Percentiles rank a stretch among this genome's conserved stretches.
Conservation (phyloP, 2,329 filamentous ascomycete genomes). For the Ascocoryne sarcoides region DNA sequence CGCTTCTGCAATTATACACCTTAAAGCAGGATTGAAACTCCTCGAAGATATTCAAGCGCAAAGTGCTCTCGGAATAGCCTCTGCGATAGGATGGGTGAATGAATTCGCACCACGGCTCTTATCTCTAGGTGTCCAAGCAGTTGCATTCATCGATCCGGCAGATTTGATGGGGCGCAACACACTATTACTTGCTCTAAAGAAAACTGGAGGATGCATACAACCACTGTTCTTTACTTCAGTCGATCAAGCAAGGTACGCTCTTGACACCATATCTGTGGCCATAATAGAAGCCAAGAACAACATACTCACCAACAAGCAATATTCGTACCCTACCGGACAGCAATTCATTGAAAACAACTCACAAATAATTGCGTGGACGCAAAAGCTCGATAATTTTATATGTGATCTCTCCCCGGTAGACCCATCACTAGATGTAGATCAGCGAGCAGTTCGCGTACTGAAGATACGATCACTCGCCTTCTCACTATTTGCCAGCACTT, state of each 20-base stretch:
- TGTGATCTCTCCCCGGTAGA: too few relatives aligned
- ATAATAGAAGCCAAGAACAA: too few relatives aligned
- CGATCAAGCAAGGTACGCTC: conserved; percentile 46
- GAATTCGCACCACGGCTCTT: conserved; percentile 21
- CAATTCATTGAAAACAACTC: too few relatives aligned
- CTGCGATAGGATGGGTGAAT: conserved; percentile 15
- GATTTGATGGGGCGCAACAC: conserved; percentile 14
- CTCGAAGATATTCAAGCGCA: conserved; percentile 18
- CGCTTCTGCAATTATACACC: conserved; percentile 22
- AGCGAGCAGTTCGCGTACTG: too few relatives aligned
- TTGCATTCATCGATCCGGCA: conserved; percentile 21
- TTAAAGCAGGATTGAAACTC: conserved; percentile 23
- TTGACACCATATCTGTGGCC: conserved; percentile 46
- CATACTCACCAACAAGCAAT: too few relatives aligned
- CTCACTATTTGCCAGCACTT: too few relatives aligned
- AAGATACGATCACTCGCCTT: too few relatives aligned
- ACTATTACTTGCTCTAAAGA: conserved; percentile 17
- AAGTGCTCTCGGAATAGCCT: conserved; percentile 6
- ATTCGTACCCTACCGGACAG: too few relatives aligned
- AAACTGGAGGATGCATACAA: conserved; percentile 9
- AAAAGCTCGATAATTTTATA: too few relatives aligned
- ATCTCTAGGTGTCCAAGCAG: conserved; percentile 22
- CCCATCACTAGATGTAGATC: too few relatives aligned
- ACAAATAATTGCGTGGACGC: too few relatives aligned
- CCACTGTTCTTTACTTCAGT: conserved; percentile 36